Conservation (phyloP, 2,329 filamentous ascomycete species). For the Ophiognomonia clavigignenti-juglandacearum region DNA sequence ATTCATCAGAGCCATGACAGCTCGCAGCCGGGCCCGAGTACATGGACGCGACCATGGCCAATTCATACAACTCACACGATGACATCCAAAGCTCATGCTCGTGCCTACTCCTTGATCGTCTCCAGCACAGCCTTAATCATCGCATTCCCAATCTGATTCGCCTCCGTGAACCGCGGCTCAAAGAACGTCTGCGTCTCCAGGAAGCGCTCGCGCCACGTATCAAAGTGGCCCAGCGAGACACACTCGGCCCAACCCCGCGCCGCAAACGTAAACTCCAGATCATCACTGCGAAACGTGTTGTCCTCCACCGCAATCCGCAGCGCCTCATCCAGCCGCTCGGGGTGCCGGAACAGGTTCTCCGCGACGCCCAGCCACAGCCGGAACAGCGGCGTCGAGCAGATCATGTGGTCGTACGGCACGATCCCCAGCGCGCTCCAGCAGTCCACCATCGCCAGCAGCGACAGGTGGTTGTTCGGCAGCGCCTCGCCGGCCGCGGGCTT, state of each 20-base stretch:
- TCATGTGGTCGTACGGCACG: slow-evolving; percentile 98
- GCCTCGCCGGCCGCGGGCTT: slow-evolving; percentile 33
- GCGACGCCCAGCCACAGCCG: slow-evolving; percentile 96
- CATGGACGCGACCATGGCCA: no score
- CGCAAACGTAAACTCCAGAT: slow-evolving; percentile 96
- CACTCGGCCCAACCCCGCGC: slow-evolving; percentile 94
- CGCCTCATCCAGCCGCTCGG: slow-evolving; percentile 74
- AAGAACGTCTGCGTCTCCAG: slow-evolving; percentile 89
- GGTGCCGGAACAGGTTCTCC: slow-evolving; percentile 88
- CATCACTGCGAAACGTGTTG: slow-evolving; percentile 87
- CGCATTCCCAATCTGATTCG: slow-evolving; percentile 81
- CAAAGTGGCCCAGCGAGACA: slow-evolving; percentile 85
- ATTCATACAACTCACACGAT: no score
- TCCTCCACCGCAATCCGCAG: slow-evolving; percentile 84
- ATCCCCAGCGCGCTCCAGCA: slow-evolving; percentile 95
- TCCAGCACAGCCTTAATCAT: slow-evolving; percentile 97
- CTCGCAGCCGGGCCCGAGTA: no score
- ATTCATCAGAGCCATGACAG: no score
- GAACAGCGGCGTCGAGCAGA: slow-evolving; percentile 96
- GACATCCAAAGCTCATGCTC: no score
- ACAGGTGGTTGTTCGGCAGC: slow-evolving; percentile 89
- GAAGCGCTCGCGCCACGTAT: slow-evolving; percentile 88
- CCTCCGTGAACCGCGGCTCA: slow-evolving; percentile 81
- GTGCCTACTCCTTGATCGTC: slow-evolving; percentile 48
- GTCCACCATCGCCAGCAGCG: slow-evolving; percentile 92